Conservation (phyloP, 2,329 filamentous ascomycete genomes). For the Cordyceps tenuipes region DNA sequence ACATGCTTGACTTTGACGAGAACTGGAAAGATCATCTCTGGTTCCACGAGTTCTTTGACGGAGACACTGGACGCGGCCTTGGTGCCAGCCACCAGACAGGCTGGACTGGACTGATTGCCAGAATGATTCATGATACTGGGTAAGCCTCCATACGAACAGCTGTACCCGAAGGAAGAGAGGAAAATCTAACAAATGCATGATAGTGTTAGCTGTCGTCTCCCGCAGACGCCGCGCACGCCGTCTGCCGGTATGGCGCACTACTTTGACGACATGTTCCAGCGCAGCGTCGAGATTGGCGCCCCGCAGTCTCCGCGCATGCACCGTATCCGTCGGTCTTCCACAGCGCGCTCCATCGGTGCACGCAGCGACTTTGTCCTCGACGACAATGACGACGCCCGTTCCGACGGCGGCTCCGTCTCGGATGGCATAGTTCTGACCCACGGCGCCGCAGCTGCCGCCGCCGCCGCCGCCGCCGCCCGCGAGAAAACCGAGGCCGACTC, state of each 20-base stretch:
- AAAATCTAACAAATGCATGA: conserved; percentile 30
- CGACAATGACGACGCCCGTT: conserved; percentile 24
- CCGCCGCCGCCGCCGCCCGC: conserved; percentile 33
- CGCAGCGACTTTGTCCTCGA: conserved; percentile 61
- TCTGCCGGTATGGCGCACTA: conserved; percentile 80
- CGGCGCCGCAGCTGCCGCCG: conserved; percentile 32
- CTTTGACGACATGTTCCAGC: conserved; percentile 78
- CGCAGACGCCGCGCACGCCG: conserved; percentile 86
- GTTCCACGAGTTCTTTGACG: conserved; percentile 98
- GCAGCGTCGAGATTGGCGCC: conserved; percentile 28
- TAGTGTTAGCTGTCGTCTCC: conserved; percentile 80
- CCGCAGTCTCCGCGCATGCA: conserved; percentile 35
- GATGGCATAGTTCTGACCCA: conserved; percentile 24
- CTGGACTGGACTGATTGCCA: conserved; percentile 91
- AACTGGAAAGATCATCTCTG: conserved; percentile 80
- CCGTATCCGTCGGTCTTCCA: conserved; percentile 67
- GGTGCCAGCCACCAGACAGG: conserved; percentile 92
- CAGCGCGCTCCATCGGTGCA: conserved; percentile 72
- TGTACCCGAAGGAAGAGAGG: not conserved
- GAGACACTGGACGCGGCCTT: conserved; percentile 78
- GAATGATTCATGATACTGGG: conserved; percentile 97
- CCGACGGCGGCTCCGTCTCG: conserved; percentile 24
- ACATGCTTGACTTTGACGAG: conserved; percentile 82
- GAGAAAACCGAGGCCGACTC: conserved; percentile 50
- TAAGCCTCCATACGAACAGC: conserved; percentile 37